phyloP scores from a whole-genome alignment of 169 alveolate species.

The Theileria equi region DNA sequence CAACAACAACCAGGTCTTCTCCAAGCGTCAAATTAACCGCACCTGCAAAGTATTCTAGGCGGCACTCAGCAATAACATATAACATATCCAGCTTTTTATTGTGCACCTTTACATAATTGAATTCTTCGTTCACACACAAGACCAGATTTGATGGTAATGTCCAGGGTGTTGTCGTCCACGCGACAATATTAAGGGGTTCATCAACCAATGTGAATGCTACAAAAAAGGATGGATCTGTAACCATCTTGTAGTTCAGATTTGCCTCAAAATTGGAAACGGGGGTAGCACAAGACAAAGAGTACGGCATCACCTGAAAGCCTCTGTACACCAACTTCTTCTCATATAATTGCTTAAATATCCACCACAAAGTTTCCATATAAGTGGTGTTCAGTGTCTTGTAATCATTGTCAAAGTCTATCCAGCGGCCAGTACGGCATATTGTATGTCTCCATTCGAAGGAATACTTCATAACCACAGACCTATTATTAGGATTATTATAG shows the following conservation, averaged over 20 bases:
- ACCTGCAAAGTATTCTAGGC: constrained; percentile 74
- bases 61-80: constrained; percentile 86
- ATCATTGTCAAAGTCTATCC: constrained; percentile 98
- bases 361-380: constrained; percentile 98
- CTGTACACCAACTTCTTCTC: constrained; percentile 92
- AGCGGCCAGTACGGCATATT: constrained; percentile 94
- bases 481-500: constrained; percentile 87
- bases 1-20: constrained; percentile 68
- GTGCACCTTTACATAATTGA: constrained; percentile 84
- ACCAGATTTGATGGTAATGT: constrained; percentile 97
- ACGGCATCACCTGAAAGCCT: constrained; percentile 98
- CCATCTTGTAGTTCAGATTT: constrained; percentile 92
- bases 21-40: constrained; percentile 60
- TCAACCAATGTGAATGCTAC: constrained; percentile 83
- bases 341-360: constrained; percentile 88
- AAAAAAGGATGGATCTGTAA: constrained; percentile 93
- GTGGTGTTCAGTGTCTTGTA: constrained; percentile 96
- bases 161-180: constrained; percentile 99
- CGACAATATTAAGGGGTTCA: constrained; percentile 78
- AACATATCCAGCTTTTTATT: constrained; percentile 68
- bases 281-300: constrained; percentile 93
- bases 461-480: constrained; percentile 93
- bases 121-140: constrained; percentile 90
- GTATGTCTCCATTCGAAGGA: constrained; percentile 90
- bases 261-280: constrained; percentile 98